A percentile compares a stretch with the other conserved stretches of the same genome.
These are phyloP conservation scores for Grigorovia jiainica DNA, from an alignment of 805 yeast genomes.

Conservation along the genomic window DNA sequence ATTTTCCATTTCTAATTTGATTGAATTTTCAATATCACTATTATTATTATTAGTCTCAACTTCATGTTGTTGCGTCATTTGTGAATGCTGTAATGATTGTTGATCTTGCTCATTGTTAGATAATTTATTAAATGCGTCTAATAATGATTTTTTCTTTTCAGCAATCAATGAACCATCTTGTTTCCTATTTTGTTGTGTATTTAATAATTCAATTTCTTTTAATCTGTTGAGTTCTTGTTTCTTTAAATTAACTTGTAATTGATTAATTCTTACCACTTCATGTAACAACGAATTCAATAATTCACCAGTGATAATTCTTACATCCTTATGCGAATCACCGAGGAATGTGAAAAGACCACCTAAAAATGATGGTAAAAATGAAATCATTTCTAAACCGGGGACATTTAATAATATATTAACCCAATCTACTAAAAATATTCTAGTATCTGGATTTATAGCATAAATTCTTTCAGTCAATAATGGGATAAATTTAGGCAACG, in stretches of 20 bases:
- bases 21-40: neutral
- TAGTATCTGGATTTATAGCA: slow-evolving; percentile 84
- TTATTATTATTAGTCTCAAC: neutral
- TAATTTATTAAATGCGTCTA: slow-evolving; percentile 14
- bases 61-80: too few relatives aligned
- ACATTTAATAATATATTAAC: slow-evolving; percentile 82
- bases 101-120: neutral
- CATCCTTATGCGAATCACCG: slow-evolving; percentile 78
- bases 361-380: slow-evolving; percentile 81
- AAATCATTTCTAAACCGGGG: slow-evolving; percentile 80
- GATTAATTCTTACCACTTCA: slow-evolving; percentile 71
- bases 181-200: slow-evolving; percentile 18
- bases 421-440: slow-evolving; percentile 91
- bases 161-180: slow-evolving; percentile 24
- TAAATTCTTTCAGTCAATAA: slow-evolving; percentile 84
- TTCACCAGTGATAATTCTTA: slow-evolving; percentile 74
- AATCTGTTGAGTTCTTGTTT: slow-evolving; percentile 15
- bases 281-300: slow-evolving; percentile 64
- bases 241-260: slow-evolving; percentile 48
- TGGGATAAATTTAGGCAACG: slow-evolving; percentile 81
- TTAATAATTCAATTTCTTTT: slow-evolving; percentile 13
- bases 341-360: slow-evolving; percentile 71
- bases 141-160: slow-evolving; percentile 26
- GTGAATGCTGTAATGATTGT: neutral
- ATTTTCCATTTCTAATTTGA: slow-evolving; percentile 7